Evolutionary conservation across 2,329 filamentous ascomycete species (phyloP).

Genomic region (Ophiostoma tasmaniense): DNA sequence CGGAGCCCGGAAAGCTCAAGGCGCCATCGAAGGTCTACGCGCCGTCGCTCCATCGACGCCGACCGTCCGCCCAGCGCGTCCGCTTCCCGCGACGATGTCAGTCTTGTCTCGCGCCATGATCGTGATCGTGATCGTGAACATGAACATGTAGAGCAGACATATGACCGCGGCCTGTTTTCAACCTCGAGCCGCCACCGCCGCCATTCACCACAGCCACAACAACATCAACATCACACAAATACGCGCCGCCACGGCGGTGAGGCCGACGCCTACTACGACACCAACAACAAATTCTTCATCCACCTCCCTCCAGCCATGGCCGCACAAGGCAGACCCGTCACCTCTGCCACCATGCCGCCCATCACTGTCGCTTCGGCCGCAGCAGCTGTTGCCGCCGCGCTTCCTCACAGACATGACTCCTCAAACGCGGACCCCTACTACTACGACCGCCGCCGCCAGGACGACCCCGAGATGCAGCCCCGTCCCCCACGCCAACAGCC

Average conservation of each 20-base stretch:
- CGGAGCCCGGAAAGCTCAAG: constrained; percentile 48
- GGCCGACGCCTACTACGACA: constrained; percentile 18
- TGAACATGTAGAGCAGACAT: background rate
- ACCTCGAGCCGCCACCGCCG: background rate
- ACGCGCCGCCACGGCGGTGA: constrained; percentile 9
- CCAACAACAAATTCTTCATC: constrained; percentile 9
- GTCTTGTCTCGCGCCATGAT: background rate
- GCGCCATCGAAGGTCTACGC: constrained; percentile 29
- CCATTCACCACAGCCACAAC: background rate
- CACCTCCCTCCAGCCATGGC: background rate
- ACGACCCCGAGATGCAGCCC: constrained; percentile 10
- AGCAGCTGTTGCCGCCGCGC: background rate
- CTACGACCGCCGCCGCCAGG: constrained; percentile 11
- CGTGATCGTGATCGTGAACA: too few relatives aligned
- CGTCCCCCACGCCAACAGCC: constrained; percentile 18
- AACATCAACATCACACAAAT: background rate
- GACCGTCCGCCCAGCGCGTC: constrained; percentile 18
- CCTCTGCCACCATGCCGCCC: background rate
- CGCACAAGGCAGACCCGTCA: constrained; percentile 5
- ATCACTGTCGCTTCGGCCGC: background rate
- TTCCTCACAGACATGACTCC: background rate
- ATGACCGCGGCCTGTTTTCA: background rate
- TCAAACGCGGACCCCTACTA: constrained; percentile 3
- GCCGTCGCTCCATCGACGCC: constrained; percentile 33
- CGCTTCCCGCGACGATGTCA: constrained; percentile 16